phyloP scores from a whole-genome alignment of 495 filamentous ascomycete species.

The Aspergillus cristatus region DNA sequence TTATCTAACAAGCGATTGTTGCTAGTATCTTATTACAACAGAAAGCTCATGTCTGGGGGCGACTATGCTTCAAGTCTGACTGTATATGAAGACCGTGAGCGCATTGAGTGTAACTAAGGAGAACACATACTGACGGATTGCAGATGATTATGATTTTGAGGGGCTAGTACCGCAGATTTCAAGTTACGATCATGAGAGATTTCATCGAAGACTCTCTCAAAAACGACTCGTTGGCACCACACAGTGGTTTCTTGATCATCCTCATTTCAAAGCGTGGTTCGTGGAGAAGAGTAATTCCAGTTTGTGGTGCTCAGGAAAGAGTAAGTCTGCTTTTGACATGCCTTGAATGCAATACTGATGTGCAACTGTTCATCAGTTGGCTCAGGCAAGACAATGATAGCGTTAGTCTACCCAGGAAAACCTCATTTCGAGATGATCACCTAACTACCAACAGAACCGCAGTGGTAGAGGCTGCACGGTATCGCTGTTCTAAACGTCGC shows the following conservation, averaged over 20 bases:
- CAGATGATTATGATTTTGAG: too few species aligned
- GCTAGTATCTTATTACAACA: too few species aligned
- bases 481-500: background rate
- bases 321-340: too few species aligned
- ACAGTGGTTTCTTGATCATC: conserved; percentile 14
- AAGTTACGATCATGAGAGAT: conserved; percentile 14
- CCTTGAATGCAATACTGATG: conserved; percentile 4
- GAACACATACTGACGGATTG: conserved; percentile 1
- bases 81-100: too few species aligned
- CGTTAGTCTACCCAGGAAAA: too few species aligned
- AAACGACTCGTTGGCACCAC: conserved; percentile 13
- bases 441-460: conserved; percentile 11
- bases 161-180: conserved; percentile 6
- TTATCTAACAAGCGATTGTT: too few species aligned
- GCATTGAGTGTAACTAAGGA: too few species aligned
- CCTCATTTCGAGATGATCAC: background rate
- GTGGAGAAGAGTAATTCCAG: conserved; percentile 3
- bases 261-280: conserved; percentile 12
- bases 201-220: conserved; percentile 9
- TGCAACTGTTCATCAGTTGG: conserved; percentile 11
- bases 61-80: too few species aligned
- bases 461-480: conserved; percentile 8
- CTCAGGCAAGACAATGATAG: conserved; percentile 19
- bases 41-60: too few species aligned
- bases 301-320: conserved; percentile 21